phyloP scores from a whole-genome alignment of 164 flowering plant species.

The Taxillus chinensis region DNA sequence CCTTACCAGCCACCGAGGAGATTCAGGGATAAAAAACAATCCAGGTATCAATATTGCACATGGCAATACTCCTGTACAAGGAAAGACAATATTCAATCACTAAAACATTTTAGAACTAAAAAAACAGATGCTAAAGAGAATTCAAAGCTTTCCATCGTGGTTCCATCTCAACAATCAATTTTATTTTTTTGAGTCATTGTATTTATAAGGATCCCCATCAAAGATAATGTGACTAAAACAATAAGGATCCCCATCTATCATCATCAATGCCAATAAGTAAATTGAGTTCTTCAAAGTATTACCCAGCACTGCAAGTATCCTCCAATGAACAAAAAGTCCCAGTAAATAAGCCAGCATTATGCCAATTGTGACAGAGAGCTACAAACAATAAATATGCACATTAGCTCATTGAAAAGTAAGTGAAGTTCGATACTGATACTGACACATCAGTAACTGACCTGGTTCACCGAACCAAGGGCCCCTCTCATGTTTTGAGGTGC shows the following conservation, averaged over 20 bases:
- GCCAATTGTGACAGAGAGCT: constrained; percentile 86
- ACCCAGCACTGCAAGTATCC: constrained; percentile 80
- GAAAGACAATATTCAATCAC: background rate
- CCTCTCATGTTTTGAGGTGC: constrained; percentile 81
- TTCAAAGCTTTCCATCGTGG: no score
- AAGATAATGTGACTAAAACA: no score
- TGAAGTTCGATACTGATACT: background rate
- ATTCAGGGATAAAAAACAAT: constrained; percentile 91
- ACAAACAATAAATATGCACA: constrained; percentile 7
- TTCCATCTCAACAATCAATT: no score
- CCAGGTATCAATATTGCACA: constrained; percentile 83
- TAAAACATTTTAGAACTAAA: no score
- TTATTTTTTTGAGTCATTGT: no score
- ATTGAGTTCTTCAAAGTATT: constrained; percentile 11
- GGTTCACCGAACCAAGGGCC: constrained; percentile 56
- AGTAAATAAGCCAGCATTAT: constrained; percentile 73
- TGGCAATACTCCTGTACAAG: constrained; percentile 69
- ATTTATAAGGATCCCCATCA: no score
- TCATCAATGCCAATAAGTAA: background rate
- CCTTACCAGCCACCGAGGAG: constrained; percentile 95
- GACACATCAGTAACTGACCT: constrained; percentile 24
- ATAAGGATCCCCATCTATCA: no score
- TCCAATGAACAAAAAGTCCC: constrained; percentile 74
- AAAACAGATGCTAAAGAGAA: no score
- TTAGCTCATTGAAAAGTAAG: background rate